These are phyloP conservation scores for Kodamaea derodonti DNA, from an alignment of 1,139 yeast species.

Conservation along the genomic window DNA sequence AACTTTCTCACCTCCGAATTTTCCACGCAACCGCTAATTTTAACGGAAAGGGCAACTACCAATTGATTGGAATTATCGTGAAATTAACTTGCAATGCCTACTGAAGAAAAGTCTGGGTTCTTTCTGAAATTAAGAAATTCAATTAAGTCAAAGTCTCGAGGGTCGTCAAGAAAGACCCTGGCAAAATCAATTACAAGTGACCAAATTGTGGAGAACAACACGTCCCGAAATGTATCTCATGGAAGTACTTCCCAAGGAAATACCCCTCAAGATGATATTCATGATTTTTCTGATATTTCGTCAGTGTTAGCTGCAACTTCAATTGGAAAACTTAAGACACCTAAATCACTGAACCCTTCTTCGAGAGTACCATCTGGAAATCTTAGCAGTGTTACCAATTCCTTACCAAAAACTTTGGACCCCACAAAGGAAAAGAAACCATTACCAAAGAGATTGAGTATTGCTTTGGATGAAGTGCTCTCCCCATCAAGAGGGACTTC, in stretches of 20 bases:
- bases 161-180: constrained; percentile 12
- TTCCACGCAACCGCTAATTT: too few species aligned
- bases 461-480: too few species aligned
- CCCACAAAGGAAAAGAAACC: constrained; percentile 18
- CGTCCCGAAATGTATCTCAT: not conserved
- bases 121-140: constrained; percentile 27
- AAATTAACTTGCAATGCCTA: too few species aligned
- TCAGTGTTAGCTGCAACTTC: constrained; percentile 5
- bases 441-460: too few species aligned
- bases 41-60: too few species aligned
- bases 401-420: constrained; percentile 23
- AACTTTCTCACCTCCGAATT: too few species aligned
- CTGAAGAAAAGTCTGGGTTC: constrained; percentile 20
- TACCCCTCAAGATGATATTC: not conserved
- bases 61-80: too few species aligned
- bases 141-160: constrained; percentile 22
- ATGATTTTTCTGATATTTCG: not conserved
- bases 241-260: not conserved
- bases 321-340: constrained; percentile 24
- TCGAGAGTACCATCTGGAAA: constrained; percentile 23
- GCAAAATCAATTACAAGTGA: not conserved
- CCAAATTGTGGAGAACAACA: too few species aligned
- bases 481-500: too few species aligned
- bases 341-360: constrained; percentile 6
- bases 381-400: too few species aligned